Percentiles rank a stretch among this genome's conserved stretches.
phyloP scores from a whole-genome alignment of 176 grass and related monocot species.

The Coix lacrymajobi region DNA sequence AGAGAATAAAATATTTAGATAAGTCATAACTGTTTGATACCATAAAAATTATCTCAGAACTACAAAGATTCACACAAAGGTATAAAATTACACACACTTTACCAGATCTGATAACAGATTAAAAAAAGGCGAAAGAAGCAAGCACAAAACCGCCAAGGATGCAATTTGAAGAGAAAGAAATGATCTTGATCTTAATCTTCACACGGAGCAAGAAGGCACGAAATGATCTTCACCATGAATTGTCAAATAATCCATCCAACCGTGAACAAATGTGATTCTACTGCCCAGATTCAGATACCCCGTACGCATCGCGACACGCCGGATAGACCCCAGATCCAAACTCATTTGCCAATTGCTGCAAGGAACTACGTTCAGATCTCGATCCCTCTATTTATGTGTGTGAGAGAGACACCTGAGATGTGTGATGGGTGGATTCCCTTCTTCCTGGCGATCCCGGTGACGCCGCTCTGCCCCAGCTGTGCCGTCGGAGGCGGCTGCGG shows the following conservation, averaged over 20 bases:
- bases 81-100: too few relatives aligned
- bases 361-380: conserved; percentile 1
- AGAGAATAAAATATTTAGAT: too few relatives aligned
- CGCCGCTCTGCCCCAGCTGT: conserved; percentile 3
- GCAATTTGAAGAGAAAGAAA: neutral
- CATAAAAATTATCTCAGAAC: too few relatives aligned
- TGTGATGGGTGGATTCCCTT: conserved; percentile 74
- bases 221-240: neutral
- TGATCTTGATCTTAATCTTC: neutral
- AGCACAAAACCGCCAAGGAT: neutral
- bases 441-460: conserved; percentile 49
- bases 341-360: neutral
- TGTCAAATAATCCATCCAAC: neutral
- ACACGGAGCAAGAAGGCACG: neutral
- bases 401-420: conserved; percentile 53
- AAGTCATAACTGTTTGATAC: too few relatives aligned
- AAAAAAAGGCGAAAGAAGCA: too few relatives aligned
- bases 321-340: neutral
- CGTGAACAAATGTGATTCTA: neutral
- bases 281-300: neutral
- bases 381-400: neutral
- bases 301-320: too few relatives aligned
- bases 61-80: too few relatives aligned
- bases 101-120: too few relatives aligned
- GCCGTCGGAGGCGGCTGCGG: conserved; percentile 10